Base-by-base conservation (phyloP, 2,329 filamentous ascomycete species). In the Ceratocystis ficicola region DNA sequence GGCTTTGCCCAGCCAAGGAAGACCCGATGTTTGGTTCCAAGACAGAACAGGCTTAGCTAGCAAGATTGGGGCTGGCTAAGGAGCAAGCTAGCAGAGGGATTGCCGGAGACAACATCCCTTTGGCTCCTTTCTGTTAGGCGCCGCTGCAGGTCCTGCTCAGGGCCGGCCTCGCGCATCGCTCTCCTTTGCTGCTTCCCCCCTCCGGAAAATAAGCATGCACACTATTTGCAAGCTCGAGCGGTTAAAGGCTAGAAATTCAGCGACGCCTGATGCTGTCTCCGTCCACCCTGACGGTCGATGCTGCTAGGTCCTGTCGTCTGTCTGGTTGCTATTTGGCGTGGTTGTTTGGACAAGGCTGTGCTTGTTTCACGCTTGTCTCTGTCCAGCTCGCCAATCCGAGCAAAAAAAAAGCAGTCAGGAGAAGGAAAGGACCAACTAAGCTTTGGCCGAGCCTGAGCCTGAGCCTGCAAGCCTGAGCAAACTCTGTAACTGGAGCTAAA, bases 321-420 rank as follows among this genome's bases (percentile, higher is more conserved):
- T 20, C 20, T 61, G 30, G 8, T 32, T 32, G 3, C 25, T 62
- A 15, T 20, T 44, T 22, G 61, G 15, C 12, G 15, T 62, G 15
- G n/a, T 25, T 12, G 36, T 10, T 20, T 15, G 7, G 32, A 25
- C 52, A 55, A 65, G 63, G 63, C 63, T 60, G 63, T 65, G 63
- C 63, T 65, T 65, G 63, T 65, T 65, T 65, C 63, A 65, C 25
- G 62, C 52, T 48, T 52, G 52, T 57, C 52, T 57, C 52, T 57
- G 52, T 57, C 28, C 22, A 57, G 22, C 22, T 57, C 52, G 22
- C 28, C 52, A 28, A 30, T 28, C 25, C 28, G 8, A 1, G n/a
- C 48, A 50, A 50, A 8, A 50, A 50, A 7, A 50, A 22, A 12
- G 48, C 48, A 50, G 7, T 5, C 30, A 50, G 22, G 46, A 50